Conservation (phyloP, 1,284 basidiomycete species). For the Fomitopsis betulina region DNA sequence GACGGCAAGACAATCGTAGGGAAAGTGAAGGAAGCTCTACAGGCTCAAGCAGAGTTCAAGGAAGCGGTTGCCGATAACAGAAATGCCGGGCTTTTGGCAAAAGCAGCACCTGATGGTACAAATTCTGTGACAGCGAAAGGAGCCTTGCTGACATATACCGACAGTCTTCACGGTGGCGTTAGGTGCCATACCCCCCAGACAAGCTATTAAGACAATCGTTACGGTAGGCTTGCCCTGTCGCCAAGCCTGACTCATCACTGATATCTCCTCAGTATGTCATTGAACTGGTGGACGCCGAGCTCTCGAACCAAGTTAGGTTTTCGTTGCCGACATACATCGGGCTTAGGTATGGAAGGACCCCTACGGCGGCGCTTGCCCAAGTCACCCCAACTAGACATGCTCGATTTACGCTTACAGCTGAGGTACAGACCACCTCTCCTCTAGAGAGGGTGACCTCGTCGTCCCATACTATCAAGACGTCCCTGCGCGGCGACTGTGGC, state of each 20-base stretch:
- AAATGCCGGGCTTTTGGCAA: neutral
- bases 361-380: neutral
- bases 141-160: neutral
- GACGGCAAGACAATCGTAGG: conserved; percentile 41
- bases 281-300: conserved; percentile 42
- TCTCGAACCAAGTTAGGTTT: conserved; percentile 43
- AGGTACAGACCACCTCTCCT: conserved; percentile 42
- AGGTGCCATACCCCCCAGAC: conserved; percentile 41
- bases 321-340: conserved; percentile 35
- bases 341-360: neutral
- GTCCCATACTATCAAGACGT: conserved; percentile 35
- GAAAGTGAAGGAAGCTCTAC: conserved; percentile 38
- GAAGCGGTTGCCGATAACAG: neutral
- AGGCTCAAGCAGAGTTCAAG: conserved; percentile 10
- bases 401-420: conserved; percentile 33
- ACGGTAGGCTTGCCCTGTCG: conserved; percentile 32
- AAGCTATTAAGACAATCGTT: conserved; percentile 36
- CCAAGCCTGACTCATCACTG: neutral
- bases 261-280: conserved; percentile 30
- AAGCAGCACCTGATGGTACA: neutral
- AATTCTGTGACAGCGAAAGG: neutral
- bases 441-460: conserved; percentile 37
- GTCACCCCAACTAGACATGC: too few relatives aligned
- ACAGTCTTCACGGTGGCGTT: conserved; percentile 55
- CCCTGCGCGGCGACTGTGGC: conserved; percentile 31